These are phyloP conservation scores for Neurospora hispaniola DNA, from an alignment of 495 filamentous ascomycete species.

Conservation along the genomic window DNA sequence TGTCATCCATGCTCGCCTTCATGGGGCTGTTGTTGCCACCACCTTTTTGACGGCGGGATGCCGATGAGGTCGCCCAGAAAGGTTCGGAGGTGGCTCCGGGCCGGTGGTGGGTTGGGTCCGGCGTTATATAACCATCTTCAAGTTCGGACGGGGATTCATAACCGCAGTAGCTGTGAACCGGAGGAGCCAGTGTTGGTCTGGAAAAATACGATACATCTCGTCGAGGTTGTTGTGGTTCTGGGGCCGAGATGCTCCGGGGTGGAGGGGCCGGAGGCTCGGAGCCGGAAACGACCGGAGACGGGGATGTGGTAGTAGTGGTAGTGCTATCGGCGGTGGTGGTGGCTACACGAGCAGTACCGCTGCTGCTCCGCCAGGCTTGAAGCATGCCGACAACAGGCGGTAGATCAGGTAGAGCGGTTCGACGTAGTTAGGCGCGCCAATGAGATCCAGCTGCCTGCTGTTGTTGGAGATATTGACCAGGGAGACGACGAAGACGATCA, in stretches of 20 bases:
- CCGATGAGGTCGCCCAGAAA: neutral
- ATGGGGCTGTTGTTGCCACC: neutral
- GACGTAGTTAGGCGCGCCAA: slow-evolving; percentile 3
- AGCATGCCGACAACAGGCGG: slow-evolving; percentile 7
- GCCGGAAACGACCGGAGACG: neutral
- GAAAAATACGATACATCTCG: neutral
- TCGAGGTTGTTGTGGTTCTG: neutral
- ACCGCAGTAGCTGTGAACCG: neutral
- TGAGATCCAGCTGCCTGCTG: slow-evolving; percentile 5
- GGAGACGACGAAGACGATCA: slow-evolving; percentile 9
- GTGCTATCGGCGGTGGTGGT: slow-evolving; percentile 22
- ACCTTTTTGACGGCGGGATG: neutral
- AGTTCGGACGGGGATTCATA: slow-evolving; percentile 9
- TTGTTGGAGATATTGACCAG: slow-evolving; percentile 9
- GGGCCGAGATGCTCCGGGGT: neutral
- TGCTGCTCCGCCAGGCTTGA: slow-evolving; percentile 80
- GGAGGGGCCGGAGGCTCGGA: neutral
- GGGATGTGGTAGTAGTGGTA: slow-evolving; percentile 23
- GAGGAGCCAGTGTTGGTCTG: neutral
- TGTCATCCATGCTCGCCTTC: slow-evolving; percentile 20
- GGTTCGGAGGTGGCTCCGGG: neutral
- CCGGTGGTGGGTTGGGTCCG: neutral
- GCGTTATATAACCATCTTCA: neutral
- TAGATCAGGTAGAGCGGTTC: slow-evolving; percentile 4
- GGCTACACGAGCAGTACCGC: slow-evolving; percentile 55